Conservation (phyloP, 441 rosid species). For the Aquilaria agallochum region DNA sequence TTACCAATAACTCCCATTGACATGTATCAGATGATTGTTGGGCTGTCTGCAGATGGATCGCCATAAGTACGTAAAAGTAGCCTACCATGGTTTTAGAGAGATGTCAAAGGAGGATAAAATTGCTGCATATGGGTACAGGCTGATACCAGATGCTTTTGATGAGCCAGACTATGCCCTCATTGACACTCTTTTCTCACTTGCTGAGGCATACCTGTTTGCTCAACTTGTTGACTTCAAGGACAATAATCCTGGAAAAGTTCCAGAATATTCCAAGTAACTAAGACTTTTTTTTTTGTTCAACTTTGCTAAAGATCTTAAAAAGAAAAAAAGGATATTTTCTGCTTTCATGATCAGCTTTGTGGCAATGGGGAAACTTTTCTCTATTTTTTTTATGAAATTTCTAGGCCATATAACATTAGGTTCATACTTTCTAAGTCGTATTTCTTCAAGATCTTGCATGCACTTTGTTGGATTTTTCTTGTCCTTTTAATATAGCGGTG, state of each 20-base stretch:
- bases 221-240: conserved; percentile 87
- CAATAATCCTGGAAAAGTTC: conserved; percentile 57
- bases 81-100: conserved; percentile 88
- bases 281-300: not conserved
- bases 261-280: conserved; percentile 53
- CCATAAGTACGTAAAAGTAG: conserved; percentile 89
- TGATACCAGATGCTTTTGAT: conserved; percentile 78
- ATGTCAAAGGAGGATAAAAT: conserved; percentile 82
- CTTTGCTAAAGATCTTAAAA: not conserved
- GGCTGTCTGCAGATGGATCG: conserved; percentile 73
- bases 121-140: conserved; percentile 70
- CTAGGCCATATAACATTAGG: no score
- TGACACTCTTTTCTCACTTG: conserved; percentile 88
- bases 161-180: conserved; percentile 88
- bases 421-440: no score
- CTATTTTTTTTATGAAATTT: no score
- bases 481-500: no score
- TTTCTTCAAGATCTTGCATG: not conserved
- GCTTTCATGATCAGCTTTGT: no score
- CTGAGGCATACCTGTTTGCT: conserved; percentile 88
- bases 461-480: no score
- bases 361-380: no score
- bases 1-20: not conserved
- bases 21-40: conserved; percentile 3
- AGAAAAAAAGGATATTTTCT: not conserved